These are phyloP conservation scores for Arachnomyces sp. DNA, from an alignment of 2,329 filamentous ascomycete species.

Conservation along the genomic window DNA sequence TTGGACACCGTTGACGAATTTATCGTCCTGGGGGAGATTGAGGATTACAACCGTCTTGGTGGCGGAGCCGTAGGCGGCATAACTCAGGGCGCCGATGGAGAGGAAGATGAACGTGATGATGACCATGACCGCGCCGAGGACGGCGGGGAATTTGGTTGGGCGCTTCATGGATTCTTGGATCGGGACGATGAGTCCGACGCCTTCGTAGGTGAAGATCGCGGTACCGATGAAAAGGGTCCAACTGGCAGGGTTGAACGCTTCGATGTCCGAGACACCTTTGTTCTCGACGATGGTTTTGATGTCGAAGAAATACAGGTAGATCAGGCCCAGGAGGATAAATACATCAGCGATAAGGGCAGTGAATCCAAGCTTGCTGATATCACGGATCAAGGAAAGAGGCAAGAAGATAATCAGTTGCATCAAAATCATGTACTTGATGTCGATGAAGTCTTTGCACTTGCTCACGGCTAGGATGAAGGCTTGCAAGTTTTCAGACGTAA, in stretches of 20 bases:
- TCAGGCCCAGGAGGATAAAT: slow-evolving; percentile 85
- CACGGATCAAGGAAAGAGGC: slow-evolving; percentile 84
- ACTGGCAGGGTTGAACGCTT: slow-evolving; percentile 78
- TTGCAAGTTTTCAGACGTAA: slow-evolving; percentile 90
- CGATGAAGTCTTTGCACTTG: slow-evolving; percentile 75
- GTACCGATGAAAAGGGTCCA: slow-evolving; percentile 99
- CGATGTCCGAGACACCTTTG: slow-evolving; percentile 72
- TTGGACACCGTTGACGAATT: slow-evolving; percentile 90
- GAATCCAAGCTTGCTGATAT: slow-evolving; percentile 95
- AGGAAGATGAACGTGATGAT: slow-evolving; percentile 88
- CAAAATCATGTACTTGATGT: slow-evolving; percentile 82
- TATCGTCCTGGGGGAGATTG: slow-evolving; percentile 92
- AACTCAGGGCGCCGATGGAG: slow-evolving; percentile 85
- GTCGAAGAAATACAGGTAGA: slow-evolving; percentile 95
- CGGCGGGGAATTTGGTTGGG: slow-evolving; percentile 80
- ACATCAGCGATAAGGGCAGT: slow-evolving; percentile 88
- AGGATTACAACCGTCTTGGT: slow-evolving; percentile 95
- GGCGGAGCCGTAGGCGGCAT: slow-evolving; percentile 88
- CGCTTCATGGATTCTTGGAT: slow-evolving; percentile 96
- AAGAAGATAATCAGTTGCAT: slow-evolving; percentile 95
- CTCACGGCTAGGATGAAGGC: slow-evolving; percentile 90
- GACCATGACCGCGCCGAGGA: slow-evolving; percentile 86
- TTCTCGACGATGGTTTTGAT: slow-evolving; percentile 70
- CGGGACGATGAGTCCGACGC: slow-evolving; percentile 93
- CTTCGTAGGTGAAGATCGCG: slow-evolving; percentile 97